Conservation (phyloP, 2,329 filamentous ascomycete genomes). For the Sporothrix pallida region DNA sequence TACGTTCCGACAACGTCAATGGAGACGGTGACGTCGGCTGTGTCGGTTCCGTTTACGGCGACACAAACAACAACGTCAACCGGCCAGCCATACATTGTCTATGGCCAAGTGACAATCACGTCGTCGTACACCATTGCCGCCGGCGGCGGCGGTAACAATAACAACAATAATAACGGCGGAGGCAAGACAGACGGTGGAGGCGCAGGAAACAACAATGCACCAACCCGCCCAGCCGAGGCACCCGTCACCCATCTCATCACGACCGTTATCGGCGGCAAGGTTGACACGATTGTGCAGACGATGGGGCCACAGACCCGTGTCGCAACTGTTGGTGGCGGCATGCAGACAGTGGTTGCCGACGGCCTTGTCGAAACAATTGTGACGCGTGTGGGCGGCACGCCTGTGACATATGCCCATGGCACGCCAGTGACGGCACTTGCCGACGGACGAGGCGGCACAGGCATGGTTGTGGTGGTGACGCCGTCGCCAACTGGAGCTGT, state of each 20-base stretch:
- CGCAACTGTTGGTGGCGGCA: constrained; percentile 34
- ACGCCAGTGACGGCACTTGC: constrained; percentile 4
- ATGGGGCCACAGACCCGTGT: constrained; percentile 36
- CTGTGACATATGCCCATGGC: constrained; percentile 7
- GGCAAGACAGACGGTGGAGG: not conserved
- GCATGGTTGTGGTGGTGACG: constrained; percentile 28
- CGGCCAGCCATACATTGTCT: constrained; percentile 33
- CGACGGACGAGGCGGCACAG: not conserved
- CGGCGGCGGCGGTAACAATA: not conserved
- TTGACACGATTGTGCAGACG: constrained; percentile 39
- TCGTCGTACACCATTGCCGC: constrained; percentile 35
- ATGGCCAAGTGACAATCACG: constrained; percentile 40
- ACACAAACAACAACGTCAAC: constrained; percentile 10
- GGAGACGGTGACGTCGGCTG: constrained; percentile 24
- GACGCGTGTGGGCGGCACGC: constrained; percentile 25
- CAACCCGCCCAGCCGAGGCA: not conserved
- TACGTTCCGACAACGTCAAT: constrained; percentile 11
- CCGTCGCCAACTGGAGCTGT: constrained; percentile 17
- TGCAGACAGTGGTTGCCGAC: constrained; percentile 35
- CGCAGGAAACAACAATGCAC: constrained; percentile 13
- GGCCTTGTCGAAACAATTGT: constrained; percentile 36
- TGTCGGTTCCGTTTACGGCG: constrained; percentile 30
- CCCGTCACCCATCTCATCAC: constrained; percentile 39
- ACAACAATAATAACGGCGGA: not conserved
- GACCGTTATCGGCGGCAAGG: constrained; percentile 38